Base-by-base conservation (phyloP, 2,329 filamentous ascomycete species). In the Penicillium aurantiogriseum region DNA sequence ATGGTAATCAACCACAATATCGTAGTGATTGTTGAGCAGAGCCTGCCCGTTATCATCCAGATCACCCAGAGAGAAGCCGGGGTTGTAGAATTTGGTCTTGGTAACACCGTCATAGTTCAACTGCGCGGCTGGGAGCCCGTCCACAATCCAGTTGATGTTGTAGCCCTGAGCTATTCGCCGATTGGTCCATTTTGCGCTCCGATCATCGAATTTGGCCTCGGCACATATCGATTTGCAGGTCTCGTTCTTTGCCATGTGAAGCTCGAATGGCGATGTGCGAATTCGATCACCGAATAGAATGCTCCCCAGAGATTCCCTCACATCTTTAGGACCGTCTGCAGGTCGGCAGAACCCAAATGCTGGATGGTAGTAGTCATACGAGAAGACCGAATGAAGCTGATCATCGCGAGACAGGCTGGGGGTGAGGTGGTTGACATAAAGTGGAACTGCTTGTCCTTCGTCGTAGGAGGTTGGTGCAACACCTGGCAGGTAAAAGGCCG, bases 231-330 rank as follows among this genome's bases (percentile, higher is more conserved):
- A 76, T 74, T 93, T 94, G 80, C 94, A 99, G 0, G 87, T 88
- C 75, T 97, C 90, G 72, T 99, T 94, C 61, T 86, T 80, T 54
- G 79, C 86, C 92, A 99, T 97, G 65, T 86, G 84, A 59, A 97
- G 80, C 71, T 96, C 86, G 71, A 96, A 96, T 0, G 93, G 91
- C 36, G 93, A 97, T n/a, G 91, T 96, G 79, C 91, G 91, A 78
- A 99, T 99, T 56, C 94, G 86, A 77, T 99, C 94, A 65, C 94
- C 94, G 68, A 99, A 99, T 51, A 99, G 78, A 71, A 99, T 99
- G 80, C 93, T 97, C 25, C 94, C 94, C 62, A 99, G 77, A 63
- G 90, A 94, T 78, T 97, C 94, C 40, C 90, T 88, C 23, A 96
- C 86, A 79, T 89, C 84, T 72, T 92, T 76, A 9, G 92, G 87